Evolutionary conservation across 345 rosid genomes (phyloP).

Genomic region (Citrus inodora): DNA sequence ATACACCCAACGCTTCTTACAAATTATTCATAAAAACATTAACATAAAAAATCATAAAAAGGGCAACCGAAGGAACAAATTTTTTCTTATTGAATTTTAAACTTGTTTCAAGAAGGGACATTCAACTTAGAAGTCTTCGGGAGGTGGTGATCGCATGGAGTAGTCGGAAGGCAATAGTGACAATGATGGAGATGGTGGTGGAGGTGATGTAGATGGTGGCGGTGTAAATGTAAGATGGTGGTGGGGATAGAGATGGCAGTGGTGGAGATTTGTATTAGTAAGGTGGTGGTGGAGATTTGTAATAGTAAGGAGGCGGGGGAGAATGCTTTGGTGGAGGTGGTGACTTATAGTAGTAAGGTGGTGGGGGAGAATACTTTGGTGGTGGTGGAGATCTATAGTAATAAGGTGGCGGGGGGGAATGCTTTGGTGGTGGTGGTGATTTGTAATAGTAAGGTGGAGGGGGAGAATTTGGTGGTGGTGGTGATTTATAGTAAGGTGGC

Average conservation of each 20-base stretch:
- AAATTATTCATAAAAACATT: background rate
- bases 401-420: slow-evolving; percentile 6
- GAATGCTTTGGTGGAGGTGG: background rate
- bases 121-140: background rate
- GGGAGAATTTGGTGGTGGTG: background rate
- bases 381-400: slow-evolving; percentile 10
- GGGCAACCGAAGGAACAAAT: too few species aligned
- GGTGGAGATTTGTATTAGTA: background rate
- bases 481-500: background rate
- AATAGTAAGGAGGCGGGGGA: background rate
- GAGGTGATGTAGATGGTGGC: background rate
- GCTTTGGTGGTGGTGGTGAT: slow-evolving; percentile 8
- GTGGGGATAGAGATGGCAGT: background rate
- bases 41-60: background rate
- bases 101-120: background rate
- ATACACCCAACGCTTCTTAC: background rate
- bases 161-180: background rate
- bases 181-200: background rate
- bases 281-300: background rate
- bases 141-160: background rate
- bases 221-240: background rate
- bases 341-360: background rate
- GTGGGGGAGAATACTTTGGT: background rate
- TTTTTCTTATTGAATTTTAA: background rate
- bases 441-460: background rate